Base-by-base conservation (phyloP, 805 yeast species). In the Barnettozyma wickerhamii region DNA sequence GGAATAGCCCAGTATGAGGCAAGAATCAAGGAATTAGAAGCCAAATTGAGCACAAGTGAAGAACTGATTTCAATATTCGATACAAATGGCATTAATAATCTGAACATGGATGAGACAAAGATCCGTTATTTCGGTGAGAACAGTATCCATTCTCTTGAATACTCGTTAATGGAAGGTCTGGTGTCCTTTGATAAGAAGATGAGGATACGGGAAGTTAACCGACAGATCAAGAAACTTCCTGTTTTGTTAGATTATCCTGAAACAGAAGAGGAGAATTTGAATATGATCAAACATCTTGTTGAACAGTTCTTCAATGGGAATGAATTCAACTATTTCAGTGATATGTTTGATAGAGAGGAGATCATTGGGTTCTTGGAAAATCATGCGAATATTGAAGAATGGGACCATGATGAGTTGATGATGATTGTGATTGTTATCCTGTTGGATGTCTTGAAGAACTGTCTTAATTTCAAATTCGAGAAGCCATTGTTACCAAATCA, bases 31-130 rank as follows among this genome's bases (percentile, higher is more conserved):
- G 56, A 51, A 13, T 26, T 53, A n/a, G 56, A 55, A 38, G 27
- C 36, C 13, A 50, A 44, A 18, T 23, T 55, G 13, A 43, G 37
- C 4, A 29, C 33, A 1, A 46, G 50, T 3, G 49, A 51, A 15
- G 59, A 51, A 17, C 24, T 53, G 30, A 42, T 55, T 5, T 55
- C 59, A 1, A 52, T 52, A 9, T 51, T 55, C 38, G 56, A 55
- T 31, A 46, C 55, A 0, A 38, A 38, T 19, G 53, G 49, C 2
- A 29, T 21, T 4, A 23, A 10, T 1, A 23, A 30, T 24, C 19
- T 33, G 4, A 15, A 7, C 9, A 10, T 13, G 5, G 30, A 33
- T 20, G 45, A 37, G 20, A 14, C 47, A 3, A 24, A 18, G 12
- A 21, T 20, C 2, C 44, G 42, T 13, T 43, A 45, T 30, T 49